Conservation (phyloP, 176 grass and related monocot genomes). For the Melocanna baccifera region DNA sequence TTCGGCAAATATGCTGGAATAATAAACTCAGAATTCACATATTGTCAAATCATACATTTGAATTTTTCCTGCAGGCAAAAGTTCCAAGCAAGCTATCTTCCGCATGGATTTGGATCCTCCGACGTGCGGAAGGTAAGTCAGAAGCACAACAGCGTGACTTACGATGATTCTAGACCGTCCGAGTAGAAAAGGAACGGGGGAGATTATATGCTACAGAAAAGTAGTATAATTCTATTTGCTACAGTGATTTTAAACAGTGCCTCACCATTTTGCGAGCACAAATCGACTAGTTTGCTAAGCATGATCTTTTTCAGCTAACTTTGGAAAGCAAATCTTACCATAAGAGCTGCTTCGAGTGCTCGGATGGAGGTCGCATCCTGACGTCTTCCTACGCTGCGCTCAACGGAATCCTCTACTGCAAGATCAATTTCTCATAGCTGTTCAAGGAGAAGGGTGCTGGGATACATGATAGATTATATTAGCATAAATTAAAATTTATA, state of each 20-base stretch:
- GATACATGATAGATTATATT: too few species aligned
- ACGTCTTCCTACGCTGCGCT: constrained; percentile 81
- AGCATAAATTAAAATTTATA: too few species aligned
- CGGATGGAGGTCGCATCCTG: constrained; percentile 77
- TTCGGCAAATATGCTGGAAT: background rate
- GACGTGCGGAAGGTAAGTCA: too few species aligned
- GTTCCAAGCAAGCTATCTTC: constrained; percentile 82
- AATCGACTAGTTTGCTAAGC: background rate
- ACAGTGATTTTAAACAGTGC: too few species aligned
- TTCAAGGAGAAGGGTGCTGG: constrained; percentile 99
- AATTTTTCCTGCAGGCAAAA: constrained; percentile 46
- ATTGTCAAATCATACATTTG: background rate
- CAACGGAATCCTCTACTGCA: constrained; percentile 87
- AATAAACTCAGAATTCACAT: background rate
- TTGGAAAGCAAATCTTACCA: constrained; percentile 89
- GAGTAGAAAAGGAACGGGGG: too few species aligned
- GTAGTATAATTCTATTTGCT: too few species aligned
- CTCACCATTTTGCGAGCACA: too few species aligned
- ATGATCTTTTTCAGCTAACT: constrained; percentile 40
- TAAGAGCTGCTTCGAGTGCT: constrained; percentile 91
- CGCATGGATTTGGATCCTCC: too few species aligned
- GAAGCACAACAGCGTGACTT: too few species aligned
- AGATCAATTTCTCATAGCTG: constrained; percentile 89
- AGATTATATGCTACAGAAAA: too few species aligned
- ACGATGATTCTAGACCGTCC: too few species aligned